phyloP scores from a whole-genome alignment of 148 eudicot species.

The Camellia granthamiana region DNA sequence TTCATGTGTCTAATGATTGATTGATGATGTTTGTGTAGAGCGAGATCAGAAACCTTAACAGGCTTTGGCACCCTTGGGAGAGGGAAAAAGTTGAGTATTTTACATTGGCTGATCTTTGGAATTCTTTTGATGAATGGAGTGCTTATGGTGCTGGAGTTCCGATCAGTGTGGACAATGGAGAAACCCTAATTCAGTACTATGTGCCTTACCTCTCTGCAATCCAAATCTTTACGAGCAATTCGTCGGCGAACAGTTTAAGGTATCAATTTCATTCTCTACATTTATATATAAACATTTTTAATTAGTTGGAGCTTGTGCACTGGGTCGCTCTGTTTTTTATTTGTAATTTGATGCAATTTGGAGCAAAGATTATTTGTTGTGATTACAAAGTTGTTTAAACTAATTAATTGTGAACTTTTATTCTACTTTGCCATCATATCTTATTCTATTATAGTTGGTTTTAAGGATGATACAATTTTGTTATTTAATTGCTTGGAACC shows the following conservation, averaged over 20 bases:
- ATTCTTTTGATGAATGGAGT: slow-evolving; percentile 85
- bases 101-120: slow-evolving; percentile 76
- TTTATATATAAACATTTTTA: too few relatives aligned
- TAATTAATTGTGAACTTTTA: background rate
- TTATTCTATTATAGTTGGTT: background rate
- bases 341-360: background rate
- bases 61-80: slow-evolving; percentile 83
- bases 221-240: slow-evolving; percentile 76
- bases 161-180: slow-evolving; percentile 30
- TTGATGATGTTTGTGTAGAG: slow-evolving; percentile 36
- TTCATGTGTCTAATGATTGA: background rate
- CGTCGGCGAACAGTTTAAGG: slow-evolving; percentile 55
- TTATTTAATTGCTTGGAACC: background rate
- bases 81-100: slow-evolving; percentile 71
- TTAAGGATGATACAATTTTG: background rate
- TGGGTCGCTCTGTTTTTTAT: too few relatives aligned
- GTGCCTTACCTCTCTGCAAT: slow-evolving; percentile 91
- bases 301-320: too few relatives aligned
- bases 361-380: background rate
- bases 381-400: background rate
- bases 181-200: slow-evolving; percentile 72
- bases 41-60: slow-evolving; percentile 64
- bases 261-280: slow-evolving; percentile 10
- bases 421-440: background rate
- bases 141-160: slow-evolving; percentile 95